These are phyloP conservation scores for Piper betle DNA, from an alignment of 164 flowering plant species.

Conservation along the genomic window DNA sequence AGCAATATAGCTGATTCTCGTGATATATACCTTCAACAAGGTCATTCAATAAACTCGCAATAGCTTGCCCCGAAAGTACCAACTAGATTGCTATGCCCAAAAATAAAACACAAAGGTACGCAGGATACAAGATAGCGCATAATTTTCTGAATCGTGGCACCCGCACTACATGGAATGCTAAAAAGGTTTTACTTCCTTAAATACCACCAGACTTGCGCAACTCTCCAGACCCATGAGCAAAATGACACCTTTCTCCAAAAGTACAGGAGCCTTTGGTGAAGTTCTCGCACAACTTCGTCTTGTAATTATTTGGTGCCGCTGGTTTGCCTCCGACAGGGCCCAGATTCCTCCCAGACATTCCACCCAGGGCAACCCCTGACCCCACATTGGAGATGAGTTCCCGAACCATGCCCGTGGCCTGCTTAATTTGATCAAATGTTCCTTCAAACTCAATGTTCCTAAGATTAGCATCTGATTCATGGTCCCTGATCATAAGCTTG, in stretches of 20 bases:
- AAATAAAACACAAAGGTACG: too few species aligned
- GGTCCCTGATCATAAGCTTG: constrained; percentile 71
- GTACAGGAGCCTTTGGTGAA: constrained; percentile 65
- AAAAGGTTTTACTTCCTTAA: too few species aligned
- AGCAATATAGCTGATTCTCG: too few species aligned
- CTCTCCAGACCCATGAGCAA: constrained; percentile 69
- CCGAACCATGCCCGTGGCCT: constrained; percentile 72
- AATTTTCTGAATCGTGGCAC: too few species aligned
- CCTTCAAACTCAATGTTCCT: constrained; percentile 91
- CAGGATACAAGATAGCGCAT: too few species aligned
- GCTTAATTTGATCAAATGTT: constrained; percentile 78
- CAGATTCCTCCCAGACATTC: constrained; percentile 5
- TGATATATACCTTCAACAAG: too few species aligned
- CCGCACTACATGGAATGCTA: too few species aligned
- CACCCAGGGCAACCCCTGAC: constrained; percentile 10
- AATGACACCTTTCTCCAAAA: constrained; percentile 74
- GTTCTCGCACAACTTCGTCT: constrained; percentile 67
- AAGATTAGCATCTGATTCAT: constrained; percentile 62
- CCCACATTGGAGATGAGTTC: constrained; percentile 50
- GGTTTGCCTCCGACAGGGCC: constrained; percentile 7
- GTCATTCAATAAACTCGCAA: too few species aligned
- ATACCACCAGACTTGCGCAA: constrained; percentile 41
- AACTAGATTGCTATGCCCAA: too few species aligned
- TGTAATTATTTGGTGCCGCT: constrained; percentile 31
- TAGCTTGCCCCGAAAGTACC: too few species aligned